Percentiles rank a stretch among this genome's conserved stretches.
Conservation (phyloP, 2,329 filamentous ascomycete species). For the Huntiella bhutanensis region DNA sequence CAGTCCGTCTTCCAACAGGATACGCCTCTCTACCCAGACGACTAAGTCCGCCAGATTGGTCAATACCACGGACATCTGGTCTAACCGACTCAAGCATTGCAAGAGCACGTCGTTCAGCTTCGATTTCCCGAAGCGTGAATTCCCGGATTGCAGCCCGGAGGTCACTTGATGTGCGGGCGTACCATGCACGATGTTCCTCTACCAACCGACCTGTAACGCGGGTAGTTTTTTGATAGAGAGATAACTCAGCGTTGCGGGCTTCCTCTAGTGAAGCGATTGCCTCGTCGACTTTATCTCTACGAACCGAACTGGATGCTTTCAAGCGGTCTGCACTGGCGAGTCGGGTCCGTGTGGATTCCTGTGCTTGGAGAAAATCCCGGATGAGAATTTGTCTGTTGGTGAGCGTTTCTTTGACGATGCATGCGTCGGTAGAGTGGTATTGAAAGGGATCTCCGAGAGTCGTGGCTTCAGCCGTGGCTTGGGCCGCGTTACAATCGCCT, state of each 20-base stretch:
- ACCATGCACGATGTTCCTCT: constrained; percentile 80
- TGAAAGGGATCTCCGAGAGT: constrained; percentile 85
- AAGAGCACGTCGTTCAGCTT: constrained; percentile 79
- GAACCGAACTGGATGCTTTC: constrained; percentile 70
- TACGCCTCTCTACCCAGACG: constrained; percentile 78
- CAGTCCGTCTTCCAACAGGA: constrained; percentile 53
- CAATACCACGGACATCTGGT: constrained; percentile 82
- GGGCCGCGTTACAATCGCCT: constrained; percentile 87
- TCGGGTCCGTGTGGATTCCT: constrained; percentile 66
- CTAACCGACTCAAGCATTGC: constrained; percentile 86
- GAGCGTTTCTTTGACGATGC: constrained; percentile 94
- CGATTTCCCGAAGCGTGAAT: constrained; percentile 85
- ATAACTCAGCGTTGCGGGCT: constrained; percentile 61
- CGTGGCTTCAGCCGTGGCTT: constrained; percentile 89
- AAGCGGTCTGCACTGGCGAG: constrained; percentile 73
- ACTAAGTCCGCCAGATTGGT: constrained; percentile 74
- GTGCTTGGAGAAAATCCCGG: constrained; percentile 79
- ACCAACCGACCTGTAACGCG: constrained; percentile 79
- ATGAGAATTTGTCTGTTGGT: constrained; percentile 95
- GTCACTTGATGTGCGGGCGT: constrained; percentile 67
- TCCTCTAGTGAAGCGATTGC: constrained; percentile 84
- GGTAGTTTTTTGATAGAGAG: constrained; percentile 68
- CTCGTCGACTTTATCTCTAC: constrained; percentile 91
- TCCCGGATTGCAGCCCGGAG: constrained; percentile 70
- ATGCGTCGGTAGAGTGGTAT: constrained; percentile 87